These are phyloP conservation scores for Starmerella vitae DNA, from an alignment of 805 yeast genomes.

Conservation along the genomic window DNA sequence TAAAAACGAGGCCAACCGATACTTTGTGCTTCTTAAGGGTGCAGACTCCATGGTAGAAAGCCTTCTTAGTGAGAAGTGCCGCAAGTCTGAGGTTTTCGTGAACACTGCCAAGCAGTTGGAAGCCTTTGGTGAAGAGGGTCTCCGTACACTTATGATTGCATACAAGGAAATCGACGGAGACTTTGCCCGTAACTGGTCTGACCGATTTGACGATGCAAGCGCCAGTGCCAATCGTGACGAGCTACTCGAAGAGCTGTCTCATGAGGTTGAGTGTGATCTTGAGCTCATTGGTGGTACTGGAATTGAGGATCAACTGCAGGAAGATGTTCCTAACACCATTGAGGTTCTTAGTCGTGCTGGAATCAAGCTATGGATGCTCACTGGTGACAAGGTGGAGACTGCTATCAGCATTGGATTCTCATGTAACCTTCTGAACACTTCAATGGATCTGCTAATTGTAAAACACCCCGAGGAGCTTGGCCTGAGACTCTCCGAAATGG, in stretches of 20 bases:
- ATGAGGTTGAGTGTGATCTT: conserved; percentile 46
- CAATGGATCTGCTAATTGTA: conserved; percentile 57
- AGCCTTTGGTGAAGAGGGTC: conserved; percentile 61
- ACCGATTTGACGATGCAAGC: conserved; percentile 36
- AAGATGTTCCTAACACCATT: conserved; percentile 68
- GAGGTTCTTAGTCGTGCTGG: conserved; percentile 59
- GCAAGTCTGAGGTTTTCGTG: conserved; percentile 27
- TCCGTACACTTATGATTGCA: conserved; percentile 63
- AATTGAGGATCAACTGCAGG: conserved; percentile 66
- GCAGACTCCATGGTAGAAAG: conserved; percentile 61
- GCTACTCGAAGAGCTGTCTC: conserved; percentile 39
- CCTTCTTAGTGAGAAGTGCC: conserved; percentile 30
- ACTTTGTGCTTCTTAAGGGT: conserved; percentile 49
- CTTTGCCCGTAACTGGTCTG: conserved; percentile 42
- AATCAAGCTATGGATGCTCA: conserved; percentile 69
- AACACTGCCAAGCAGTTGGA: conserved; percentile 53
- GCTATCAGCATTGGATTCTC: conserved; percentile 79
- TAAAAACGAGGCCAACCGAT: conserved; percentile 32
- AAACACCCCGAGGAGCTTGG: conserved; percentile 33
- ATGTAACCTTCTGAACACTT: conserved; percentile 57
- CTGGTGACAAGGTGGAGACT: conserved; percentile 80
- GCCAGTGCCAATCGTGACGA: conserved; percentile 48
- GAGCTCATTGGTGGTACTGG: conserved; percentile 67
- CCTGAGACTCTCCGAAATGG: conserved; percentile 37
- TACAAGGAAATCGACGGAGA: conserved; percentile 37